Base-by-base conservation (phyloP, 768 basidiomycete genomes). In the Rhizopogon sp. region DNA sequence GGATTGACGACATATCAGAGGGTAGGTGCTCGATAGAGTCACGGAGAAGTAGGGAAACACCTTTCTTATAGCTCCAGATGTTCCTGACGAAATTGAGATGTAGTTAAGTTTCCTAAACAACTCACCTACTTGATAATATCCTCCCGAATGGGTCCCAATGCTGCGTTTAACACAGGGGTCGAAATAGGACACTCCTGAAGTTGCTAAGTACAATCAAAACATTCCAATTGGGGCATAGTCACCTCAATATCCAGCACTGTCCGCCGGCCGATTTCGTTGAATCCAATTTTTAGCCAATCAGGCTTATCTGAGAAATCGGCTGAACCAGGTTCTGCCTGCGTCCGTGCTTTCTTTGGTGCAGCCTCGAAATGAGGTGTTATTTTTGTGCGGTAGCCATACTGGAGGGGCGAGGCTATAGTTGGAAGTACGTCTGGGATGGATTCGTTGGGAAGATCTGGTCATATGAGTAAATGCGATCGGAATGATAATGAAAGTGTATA, bases 311-410 rank as follows among this genome's bases (percentile, higher is more conserved):
- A 39, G 8, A 33, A 6, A 8, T 56, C 13, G 3, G 37, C 8
- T 9, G 50, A 46, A 11, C 54, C 50, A 16, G 46, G 22, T 9
- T 49, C 46, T 1, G 49, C 52, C 17, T 52, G 43, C 39, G 13
- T 50, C n/a, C 64, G 60, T 39, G 67, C 63, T 46, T 66, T 72
- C 53, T 77, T 83, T 1, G 82, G 79, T 0, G 93, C 85, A 0
- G 85, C 80, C 22, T 94, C 90, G 58, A 98, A 98, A 67, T 99
- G 97, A 0, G 97, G 97, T 0, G 97, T 98, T 52, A 99, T 85
- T 73, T 99, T 99, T 2, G 97, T 99, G 33, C 96, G 84, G 68
- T 99, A 99, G 50, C 79, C 82, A 67, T 96, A 98, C 52, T 95
- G 84, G 47, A 90, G 75, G 0, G 96, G 97, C 0, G 91, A 93